phyloP scores from a whole-genome alignment of 805 yeast species.

The Nakazawaea laoshanensis region DNA sequence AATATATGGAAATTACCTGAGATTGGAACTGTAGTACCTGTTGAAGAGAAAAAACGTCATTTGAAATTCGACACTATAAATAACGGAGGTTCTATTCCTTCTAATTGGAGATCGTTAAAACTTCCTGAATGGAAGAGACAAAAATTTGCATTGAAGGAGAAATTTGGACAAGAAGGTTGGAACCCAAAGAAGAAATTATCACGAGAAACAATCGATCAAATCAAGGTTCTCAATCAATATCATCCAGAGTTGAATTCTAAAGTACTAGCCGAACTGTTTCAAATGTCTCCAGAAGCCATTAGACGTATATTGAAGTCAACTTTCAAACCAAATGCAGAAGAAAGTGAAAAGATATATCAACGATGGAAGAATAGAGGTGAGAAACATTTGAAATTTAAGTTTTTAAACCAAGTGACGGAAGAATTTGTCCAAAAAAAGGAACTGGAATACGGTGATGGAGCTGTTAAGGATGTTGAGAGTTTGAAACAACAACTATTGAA shows the following conservation, averaged over 20 bases:
- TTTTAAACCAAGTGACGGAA: constrained; percentile 17
- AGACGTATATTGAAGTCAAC: constrained; percentile 69
- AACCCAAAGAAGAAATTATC: constrained; percentile 60
- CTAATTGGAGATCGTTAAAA: constrained; percentile 32
- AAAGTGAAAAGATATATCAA: constrained; percentile 31
- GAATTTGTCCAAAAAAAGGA: constrained; percentile 22
- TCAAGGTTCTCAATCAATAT: constrained; percentile 45
- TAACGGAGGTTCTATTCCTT: constrained; percentile 27
- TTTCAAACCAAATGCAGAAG: constrained; percentile 64
- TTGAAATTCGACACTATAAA: constrained; percentile 12
- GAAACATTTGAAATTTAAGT: constrained; percentile 16
- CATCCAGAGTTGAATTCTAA: constrained; percentile 54
- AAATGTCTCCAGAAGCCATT: constrained; percentile 74
- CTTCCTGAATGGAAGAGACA: constrained; percentile 69
- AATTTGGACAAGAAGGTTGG: constrained; percentile 55
- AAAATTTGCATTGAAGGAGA: constrained; percentile 51
- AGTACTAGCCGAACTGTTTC: constrained; percentile 55
- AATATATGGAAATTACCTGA: constrained; percentile 13
- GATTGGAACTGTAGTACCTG: constrained; percentile 12
- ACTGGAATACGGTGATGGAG: constrained; percentile 5
- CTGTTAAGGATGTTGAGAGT: constrained; percentile 17
- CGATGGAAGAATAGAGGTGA: constrained; percentile 50
- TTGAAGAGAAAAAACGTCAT: constrained; percentile 12
- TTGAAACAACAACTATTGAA: constrained; percentile 18
- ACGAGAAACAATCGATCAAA: constrained; percentile 58